A percentile compares a stretch with the other conserved stretches of the same genome.
These are phyloP conservation scores for Cardamine resedifolia DNA, from an alignment of 345 rosid species.

Conservation along the genomic window DNA sequence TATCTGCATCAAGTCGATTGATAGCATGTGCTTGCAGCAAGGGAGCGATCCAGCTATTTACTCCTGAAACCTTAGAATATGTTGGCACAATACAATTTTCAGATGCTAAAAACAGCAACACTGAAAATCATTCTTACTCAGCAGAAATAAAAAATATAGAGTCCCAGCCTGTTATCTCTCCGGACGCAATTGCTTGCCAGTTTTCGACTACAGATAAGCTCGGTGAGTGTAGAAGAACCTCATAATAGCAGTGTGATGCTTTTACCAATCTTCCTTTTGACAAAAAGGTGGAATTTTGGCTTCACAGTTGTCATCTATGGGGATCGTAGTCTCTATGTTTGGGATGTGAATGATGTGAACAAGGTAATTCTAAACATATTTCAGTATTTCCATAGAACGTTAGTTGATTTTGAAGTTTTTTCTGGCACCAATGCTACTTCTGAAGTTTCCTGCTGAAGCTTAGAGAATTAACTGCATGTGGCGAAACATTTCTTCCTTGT, in stretches of 20 bases:
- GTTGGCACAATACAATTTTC: conserved; percentile 55
- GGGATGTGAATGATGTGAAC: conserved; percentile 65
- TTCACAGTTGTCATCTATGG: conserved; percentile 72
- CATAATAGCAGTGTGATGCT: background rate
- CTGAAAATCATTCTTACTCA: conserved; percentile 33
- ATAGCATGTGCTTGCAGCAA: conserved; percentile 81
- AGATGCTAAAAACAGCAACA: conserved; percentile 43
- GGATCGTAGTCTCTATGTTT: conserved; percentile 70
- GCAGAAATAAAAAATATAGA: conserved; percentile 21
- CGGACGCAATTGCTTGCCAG: conserved; percentile 87
- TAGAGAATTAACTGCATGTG: conserved; percentile 28
- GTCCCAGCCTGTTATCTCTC: conserved; percentile 35
- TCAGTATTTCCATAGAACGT: background rate
- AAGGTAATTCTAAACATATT: conserved; percentile 47
- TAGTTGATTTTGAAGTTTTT: conserved; percentile 10
- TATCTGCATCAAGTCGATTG: conserved; percentile 60
- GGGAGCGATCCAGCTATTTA: conserved; percentile 61
- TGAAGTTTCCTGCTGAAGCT: conserved; percentile 28
- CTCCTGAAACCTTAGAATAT: conserved; percentile 42
- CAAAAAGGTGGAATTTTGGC: conserved; percentile 22
- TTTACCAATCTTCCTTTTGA: background rate
- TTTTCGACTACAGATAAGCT: conserved; percentile 61
- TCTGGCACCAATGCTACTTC: background rate
- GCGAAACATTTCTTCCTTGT: conserved; percentile 25
- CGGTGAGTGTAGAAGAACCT: conserved; percentile 44